phyloP scores from a whole-genome alignment of 2,329 filamentous ascomycete species.

The Ceratocystis cubensis region DNA sequence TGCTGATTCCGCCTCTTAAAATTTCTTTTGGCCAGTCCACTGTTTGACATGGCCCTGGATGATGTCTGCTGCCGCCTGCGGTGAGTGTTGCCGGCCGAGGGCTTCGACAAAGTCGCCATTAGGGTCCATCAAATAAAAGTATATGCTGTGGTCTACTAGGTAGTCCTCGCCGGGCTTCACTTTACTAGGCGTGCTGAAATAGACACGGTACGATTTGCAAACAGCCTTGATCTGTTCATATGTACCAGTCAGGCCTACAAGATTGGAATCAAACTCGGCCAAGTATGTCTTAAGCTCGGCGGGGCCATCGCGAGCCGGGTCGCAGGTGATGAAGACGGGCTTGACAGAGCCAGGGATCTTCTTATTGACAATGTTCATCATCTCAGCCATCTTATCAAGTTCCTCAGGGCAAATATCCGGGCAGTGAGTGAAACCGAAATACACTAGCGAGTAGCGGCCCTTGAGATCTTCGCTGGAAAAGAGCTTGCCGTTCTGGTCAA shows the following conservation, averaged over 20 bases:
- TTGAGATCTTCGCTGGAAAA: conserved; percentile 72
- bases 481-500: conserved; percentile 66
- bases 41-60: conserved; percentile 75
- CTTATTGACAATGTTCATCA: conserved; percentile 62
- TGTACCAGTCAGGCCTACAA: conserved; percentile 81
- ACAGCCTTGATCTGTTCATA: conserved; percentile 89
- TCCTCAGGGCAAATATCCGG: conserved; percentile 98
- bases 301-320: conserved; percentile 81
- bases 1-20: conserved; percentile 15
- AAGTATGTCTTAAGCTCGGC: conserved; percentile 76
- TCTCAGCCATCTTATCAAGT: conserved; percentile 96
- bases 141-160: conserved; percentile 95
- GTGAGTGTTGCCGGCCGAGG: conserved; percentile 85
- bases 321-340: conserved; percentile 89
- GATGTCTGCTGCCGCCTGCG: conserved; percentile 68
- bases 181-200: conserved; percentile 83
- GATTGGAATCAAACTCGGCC: conserved; percentile 73
- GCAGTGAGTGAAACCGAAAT: conserved; percentile 97
- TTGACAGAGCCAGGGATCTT: conserved; percentile 43
- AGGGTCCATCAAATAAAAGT: conserved; percentile 98
- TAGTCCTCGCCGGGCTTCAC: conserved; percentile 94
- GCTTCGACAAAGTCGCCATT: conserved; percentile 98
- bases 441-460: conserved; percentile 76
- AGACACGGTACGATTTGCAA: conserved; percentile 92
- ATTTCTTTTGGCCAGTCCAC: conserved; percentile 31